These are phyloP conservation scores for Paspalum vaginatum DNA, from an alignment of 176 grass and related monocot species.

Conservation along the genomic window DNA sequence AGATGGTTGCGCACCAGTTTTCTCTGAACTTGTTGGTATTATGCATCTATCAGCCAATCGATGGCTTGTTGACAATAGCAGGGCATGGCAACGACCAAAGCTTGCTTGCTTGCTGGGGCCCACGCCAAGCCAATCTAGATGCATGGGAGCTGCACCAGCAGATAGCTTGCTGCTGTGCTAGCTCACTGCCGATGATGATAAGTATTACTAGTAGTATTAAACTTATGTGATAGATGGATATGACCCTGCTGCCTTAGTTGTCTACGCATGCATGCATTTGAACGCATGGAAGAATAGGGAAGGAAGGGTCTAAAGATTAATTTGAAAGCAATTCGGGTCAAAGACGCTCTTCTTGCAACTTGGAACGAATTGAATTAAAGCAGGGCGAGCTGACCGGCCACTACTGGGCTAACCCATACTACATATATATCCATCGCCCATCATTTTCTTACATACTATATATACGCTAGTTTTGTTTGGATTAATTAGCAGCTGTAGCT, in stretches of 20 bases:
- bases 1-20: neutral
- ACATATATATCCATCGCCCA: neutral
- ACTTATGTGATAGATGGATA: conserved; percentile 11
- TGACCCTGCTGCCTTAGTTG: conserved; percentile 10
- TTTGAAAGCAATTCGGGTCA: conserved; percentile 43
- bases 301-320: conserved; percentile 40
- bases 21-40: conserved; percentile 25
- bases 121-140: neutral
- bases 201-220: neutral
- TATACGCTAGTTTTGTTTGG: neutral
- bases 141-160: neutral
- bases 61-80: neutral
- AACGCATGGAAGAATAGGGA: conserved; percentile 37
- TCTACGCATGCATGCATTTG: conserved; percentile 11
- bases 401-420: too few species aligned
- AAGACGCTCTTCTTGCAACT: conserved; percentile 45
- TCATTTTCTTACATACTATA: conserved; percentile 4
- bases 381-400: too few species aligned
- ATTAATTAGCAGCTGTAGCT: neutral
- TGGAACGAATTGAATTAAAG: conserved; percentile 5
- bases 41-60: too few species aligned
- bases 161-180: conserved; percentile 6
- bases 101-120: neutral
- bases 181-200: neutral
- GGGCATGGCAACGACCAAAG: neutral